Evolutionary conservation across 2,329 filamentous ascomycete genomes (phyloP), one percentile per base, ranked within the genome.

Genomic region (Endocalyx cinctus): DNA sequence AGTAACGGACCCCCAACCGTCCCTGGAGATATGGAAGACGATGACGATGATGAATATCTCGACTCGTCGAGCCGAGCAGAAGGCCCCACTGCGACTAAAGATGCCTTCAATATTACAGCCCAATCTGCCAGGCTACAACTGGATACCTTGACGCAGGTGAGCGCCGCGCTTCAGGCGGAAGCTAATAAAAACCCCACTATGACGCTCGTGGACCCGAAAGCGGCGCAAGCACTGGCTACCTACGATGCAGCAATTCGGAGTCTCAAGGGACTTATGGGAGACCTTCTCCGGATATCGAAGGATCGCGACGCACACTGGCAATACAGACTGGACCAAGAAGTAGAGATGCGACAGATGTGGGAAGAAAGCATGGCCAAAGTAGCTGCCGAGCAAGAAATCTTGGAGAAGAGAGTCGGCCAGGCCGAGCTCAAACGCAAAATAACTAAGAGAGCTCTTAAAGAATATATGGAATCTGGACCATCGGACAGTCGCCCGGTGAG

Each of bases 311-410:
- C 87, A 1, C 95, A 94, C 58, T 98, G 92, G 92, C 90, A 97
- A 59, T 94, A 94, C 56, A 82, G 89, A 11, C 70, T 98, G 25
- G 89, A 95, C 47, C 82, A 88, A 34, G 92, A 98, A 63, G 82
- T 82, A 27, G 87, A 95, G 55, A 83, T 97, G 64, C 80, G 92
- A 23, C 82, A 86, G 39, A 86, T 98, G 79, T 98, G 92, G 92
- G 92, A 98, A 62, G 92, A 98, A 52, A 97, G 89, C 62, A 96
- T 98, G 92, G 88, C 92, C 8, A 82, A 89, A 50, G 84, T 98
- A n/a, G 92, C 89, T 13, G 81, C 79, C 35, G 92, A 98, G 58
- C 92, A 98, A 50, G 92, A 97, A 60, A 77, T 88, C 32, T 73
- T 98, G 2, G 87, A 97, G 56, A 86, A 79, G 22, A 83, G 82